phyloP scores from a whole-genome alignment of 768 basidiomycete genomes.

The Serendipita indica region DNA sequence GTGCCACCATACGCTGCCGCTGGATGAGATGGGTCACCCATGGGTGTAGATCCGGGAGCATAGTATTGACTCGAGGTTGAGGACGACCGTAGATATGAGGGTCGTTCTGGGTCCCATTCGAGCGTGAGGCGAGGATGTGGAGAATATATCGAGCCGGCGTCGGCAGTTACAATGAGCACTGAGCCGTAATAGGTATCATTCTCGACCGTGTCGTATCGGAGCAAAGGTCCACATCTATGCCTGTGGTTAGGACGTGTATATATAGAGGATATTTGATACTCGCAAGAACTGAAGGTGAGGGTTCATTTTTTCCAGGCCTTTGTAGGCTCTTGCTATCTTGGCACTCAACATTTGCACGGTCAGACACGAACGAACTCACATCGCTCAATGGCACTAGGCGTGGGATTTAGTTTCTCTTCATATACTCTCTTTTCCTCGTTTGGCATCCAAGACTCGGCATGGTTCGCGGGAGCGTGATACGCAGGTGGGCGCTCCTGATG shows the following conservation, averaged over 20 bases:
- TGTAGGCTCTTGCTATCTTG: neutral
- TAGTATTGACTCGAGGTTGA: neutral
- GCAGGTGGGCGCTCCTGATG: neutral
- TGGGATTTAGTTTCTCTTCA: conserved; percentile 1
- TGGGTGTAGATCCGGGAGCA: neutral
- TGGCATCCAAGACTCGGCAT: neutral
- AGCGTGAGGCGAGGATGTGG: conserved; percentile 56
- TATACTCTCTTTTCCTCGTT: neutral
- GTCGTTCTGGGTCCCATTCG: conserved; percentile 52
- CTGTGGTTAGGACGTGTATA: neutral
- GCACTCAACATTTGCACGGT: conserved; percentile 21
- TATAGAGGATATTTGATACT: neutral
- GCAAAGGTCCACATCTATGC: conserved; percentile 51
- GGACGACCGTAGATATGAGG: neutral
- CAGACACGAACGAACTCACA: conserved; percentile 11
- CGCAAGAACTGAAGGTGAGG: conserved; percentile 78
- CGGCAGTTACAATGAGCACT: conserved; percentile 78
- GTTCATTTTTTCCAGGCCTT: conserved; percentile 33
- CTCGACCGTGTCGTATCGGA: conserved; percentile 82
- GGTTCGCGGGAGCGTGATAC: conserved; percentile 1
- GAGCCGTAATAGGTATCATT: conserved; percentile 77
- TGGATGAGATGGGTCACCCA: conserved; percentile 12
- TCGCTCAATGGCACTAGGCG: conserved; percentile 9
- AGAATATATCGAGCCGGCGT: conserved; percentile 63
- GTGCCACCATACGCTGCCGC: conserved; percentile 15